These are phyloP conservation scores for Flaveria sonorensis DNA, from an alignment of 129 eudicot genomes.

Conservation along the genomic window DNA sequence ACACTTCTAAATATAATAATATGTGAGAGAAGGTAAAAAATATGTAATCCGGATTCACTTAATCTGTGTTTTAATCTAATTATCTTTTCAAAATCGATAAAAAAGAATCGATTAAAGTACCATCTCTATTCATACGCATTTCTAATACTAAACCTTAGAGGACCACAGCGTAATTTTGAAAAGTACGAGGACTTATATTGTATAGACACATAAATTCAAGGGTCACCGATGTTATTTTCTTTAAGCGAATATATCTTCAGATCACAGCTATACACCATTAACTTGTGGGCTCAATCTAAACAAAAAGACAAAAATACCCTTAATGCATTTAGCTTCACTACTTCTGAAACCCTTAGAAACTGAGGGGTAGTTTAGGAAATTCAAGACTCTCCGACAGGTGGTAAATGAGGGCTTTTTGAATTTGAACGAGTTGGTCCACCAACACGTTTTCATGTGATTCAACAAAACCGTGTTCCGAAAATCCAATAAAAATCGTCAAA, in stretches of 20 bases:
- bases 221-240: background rate
- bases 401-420: slow-evolving; percentile 30
- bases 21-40: no score
- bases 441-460: slow-evolving; percentile 27
- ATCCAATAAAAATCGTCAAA: no score
- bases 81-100: no score
- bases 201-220: background rate
- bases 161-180: background rate
- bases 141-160: background rate
- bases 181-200: background rate
- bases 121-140: background rate
- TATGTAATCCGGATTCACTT: no score
- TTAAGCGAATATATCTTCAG: slow-evolving; percentile 14
- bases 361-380: slow-evolving; percentile 20
- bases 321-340: background rate
- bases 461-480: slow-evolving; percentile 21
- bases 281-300: background rate
- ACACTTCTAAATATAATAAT: no score
- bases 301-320: slow-evolving; percentile 15
- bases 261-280: slow-evolving; percentile 27
- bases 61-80: no score
- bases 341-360: background rate
- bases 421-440: slow-evolving; percentile 25
- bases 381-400: slow-evolving; percentile 10
- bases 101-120: no score